These are phyloP conservation scores for Chaetoscypha palmicola DNA, from an alignment of 2,329 filamentous ascomycete species.

Conservation along the genomic window DNA sequence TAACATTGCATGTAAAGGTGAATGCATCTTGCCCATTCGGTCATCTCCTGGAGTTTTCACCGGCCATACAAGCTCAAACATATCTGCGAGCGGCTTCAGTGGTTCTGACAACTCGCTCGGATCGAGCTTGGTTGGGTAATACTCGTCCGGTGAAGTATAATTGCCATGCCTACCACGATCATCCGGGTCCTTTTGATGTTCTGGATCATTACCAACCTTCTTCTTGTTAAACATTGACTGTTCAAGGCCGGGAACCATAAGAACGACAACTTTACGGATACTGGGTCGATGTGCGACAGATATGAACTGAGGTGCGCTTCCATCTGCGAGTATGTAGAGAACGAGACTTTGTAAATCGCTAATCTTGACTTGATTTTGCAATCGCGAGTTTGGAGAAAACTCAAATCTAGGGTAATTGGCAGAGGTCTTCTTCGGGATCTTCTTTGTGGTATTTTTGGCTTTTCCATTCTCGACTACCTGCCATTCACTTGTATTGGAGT, in stretches of 20 bases:
- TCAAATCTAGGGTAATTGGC: conserved; percentile 53
- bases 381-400: conserved; percentile 47
- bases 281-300: conserved; percentile 54
- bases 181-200: conserved; percentile 4
- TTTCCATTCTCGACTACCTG: conserved; percentile 43
- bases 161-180: conserved; percentile 13
- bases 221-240: conserved; percentile 74
- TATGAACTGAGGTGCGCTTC: conserved; percentile 57
- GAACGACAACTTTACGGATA: conserved; percentile 71
- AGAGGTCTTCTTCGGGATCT: conserved; percentile 48
- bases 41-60: conserved; percentile 82
- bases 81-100: conserved; percentile 63
- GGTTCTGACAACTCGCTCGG: conserved; percentile 45
- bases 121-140: conserved; percentile 48
- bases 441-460: conserved; percentile 53
- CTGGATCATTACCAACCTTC: conserved; percentile 7
- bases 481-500: conserved; percentile 37
- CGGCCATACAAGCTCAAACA: conserved; percentile 87
- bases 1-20: conserved; percentile 78
- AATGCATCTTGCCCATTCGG: conserved; percentile 72
- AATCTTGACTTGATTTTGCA: conserved; percentile 56
- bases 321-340: conserved; percentile 61
- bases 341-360: conserved; percentile 56
- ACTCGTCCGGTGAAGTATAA: conserved; percentile 49
- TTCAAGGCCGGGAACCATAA: conserved; percentile 91